Conservation (phyloP, 495 filamentous ascomycete species). For the Hypoxylon fuscum region DNA sequence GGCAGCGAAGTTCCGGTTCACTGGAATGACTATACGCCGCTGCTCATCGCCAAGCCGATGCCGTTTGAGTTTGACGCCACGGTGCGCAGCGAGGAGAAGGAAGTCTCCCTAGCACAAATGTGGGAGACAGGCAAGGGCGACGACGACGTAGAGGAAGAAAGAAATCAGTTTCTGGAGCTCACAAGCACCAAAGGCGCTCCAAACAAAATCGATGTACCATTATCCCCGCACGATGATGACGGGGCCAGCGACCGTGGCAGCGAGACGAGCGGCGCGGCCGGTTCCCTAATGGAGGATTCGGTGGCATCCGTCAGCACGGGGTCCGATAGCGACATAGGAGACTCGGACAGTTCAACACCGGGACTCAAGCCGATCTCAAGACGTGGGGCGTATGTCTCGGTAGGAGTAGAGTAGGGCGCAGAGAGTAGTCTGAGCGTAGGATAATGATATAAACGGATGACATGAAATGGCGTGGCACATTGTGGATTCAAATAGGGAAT, state of each 20-base stretch:
- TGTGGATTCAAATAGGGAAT: too few relatives aligned
- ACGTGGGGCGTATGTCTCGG: conserved; percentile 4
- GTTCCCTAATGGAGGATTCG: conserved; percentile 15
- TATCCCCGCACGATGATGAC: conserved; percentile 23
- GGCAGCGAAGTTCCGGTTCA: conserved; percentile 55
- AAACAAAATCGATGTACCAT: too few relatives aligned
- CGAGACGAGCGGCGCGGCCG: conserved; percentile 23
- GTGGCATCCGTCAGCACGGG: conserved; percentile 19
- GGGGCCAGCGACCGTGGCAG: conserved; percentile 29
- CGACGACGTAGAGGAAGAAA: conserved; percentile 36
- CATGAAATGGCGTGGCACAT: too few relatives aligned
- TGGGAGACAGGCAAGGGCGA: conserved; percentile 46
- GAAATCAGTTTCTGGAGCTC: conserved; percentile 11
- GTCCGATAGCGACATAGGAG: conserved; percentile 27
- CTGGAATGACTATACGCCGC: conserved; percentile 59
- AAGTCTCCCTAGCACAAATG: conserved; percentile 43
- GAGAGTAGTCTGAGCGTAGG: background rate
- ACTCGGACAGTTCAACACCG: conserved; percentile 2
- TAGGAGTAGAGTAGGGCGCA: background rate
- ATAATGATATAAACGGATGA: too few relatives aligned
- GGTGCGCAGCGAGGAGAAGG: conserved; percentile 48
- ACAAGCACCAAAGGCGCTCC: background rate
- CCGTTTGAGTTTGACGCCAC: conserved; percentile 57
- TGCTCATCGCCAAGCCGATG: conserved; percentile 63
- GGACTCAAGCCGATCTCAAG: background rate